Percentiles rank a stretch among this genome's conserved stretches.
These are phyloP conservation scores for Catharanthus roseus DNA, from an alignment of 257 asterid genomes.

Conservation along the genomic window DNA sequence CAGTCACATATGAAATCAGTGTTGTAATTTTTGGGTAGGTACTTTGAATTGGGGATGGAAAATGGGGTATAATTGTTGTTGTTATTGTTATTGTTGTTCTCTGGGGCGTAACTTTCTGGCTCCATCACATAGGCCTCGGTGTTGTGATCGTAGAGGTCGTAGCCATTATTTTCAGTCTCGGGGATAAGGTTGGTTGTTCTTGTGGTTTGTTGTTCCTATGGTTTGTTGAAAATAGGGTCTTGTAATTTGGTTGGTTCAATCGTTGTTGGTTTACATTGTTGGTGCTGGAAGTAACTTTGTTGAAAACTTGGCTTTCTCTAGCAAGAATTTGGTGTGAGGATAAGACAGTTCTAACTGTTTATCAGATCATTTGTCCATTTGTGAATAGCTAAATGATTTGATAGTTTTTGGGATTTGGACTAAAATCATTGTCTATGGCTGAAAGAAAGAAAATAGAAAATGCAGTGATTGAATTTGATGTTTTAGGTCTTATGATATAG, in stretches of 20 bases:
- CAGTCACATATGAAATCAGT: constrained; percentile 62
- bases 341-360: constrained; percentile 11
- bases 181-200: constrained; percentile 58
- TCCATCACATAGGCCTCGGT: constrained; percentile 45
- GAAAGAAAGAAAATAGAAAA: too few relatives aligned
- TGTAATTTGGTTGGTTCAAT: constrained; percentile 18
- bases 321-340: constrained; percentile 44
- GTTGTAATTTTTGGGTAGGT: constrained; percentile 74
- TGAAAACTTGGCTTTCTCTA: constrained; percentile 73
- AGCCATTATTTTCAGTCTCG: constrained; percentile 45
- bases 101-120: too few relatives aligned
- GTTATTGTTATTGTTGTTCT: constrained; percentile 11
- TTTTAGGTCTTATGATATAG: too few relatives aligned
- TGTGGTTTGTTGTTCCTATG: too few relatives aligned
- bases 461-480: too few relatives aligned
- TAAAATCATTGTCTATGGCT: too few relatives aligned
- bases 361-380: too few relatives aligned
- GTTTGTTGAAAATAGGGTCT: constrained; percentile 13
- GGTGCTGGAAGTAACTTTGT: constrained; percentile 48
- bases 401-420: too few relatives aligned
- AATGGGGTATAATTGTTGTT: constrained; percentile 11
- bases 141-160: constrained; percentile 64
- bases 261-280: constrained; percentile 10
- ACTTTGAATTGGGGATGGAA: constrained; percentile 22
- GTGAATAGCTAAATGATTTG: too few relatives aligned